These are phyloP conservation scores for Malus fusca DNA, from an alignment of 306 rosid genomes.

Conservation along the genomic window DNA sequence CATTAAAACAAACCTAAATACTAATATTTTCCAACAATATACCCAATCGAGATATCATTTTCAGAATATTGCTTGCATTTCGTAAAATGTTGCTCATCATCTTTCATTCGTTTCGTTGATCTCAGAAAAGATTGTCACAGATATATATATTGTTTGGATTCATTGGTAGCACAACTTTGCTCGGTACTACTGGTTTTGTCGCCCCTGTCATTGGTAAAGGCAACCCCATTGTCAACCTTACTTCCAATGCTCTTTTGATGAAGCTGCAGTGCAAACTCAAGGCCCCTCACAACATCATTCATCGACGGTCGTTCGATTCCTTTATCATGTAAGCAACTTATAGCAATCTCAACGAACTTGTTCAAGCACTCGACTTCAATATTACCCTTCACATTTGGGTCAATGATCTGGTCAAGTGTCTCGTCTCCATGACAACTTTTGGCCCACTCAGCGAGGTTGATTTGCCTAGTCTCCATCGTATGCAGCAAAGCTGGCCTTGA, in stretches of 20 bases:
- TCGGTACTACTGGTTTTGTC: neutral
- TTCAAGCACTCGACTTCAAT: neutral
- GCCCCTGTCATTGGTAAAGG: neutral
- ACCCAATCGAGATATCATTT: neutral
- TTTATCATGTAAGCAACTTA: slow-evolving; percentile 37
- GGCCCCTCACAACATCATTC: slow-evolving; percentile 41
- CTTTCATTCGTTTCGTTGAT: neutral
- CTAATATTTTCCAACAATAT: too few relatives aligned
- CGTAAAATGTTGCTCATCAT: neutral
- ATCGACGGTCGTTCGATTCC: slow-evolving; percentile 35
- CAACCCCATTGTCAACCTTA: neutral
- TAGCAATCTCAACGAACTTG: slow-evolving; percentile 8
- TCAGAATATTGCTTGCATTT: neutral
- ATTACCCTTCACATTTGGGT: neutral
- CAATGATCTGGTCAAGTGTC: neutral
- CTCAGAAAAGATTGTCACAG: neutral
- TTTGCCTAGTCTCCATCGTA: neutral
- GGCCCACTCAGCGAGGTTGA: neutral
- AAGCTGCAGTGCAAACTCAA: slow-evolving; percentile 30
- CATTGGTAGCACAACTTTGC: neutral
- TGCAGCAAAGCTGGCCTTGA: neutral
- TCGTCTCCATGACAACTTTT: neutral
- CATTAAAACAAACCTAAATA: too few relatives aligned
- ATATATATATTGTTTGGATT: neutral
- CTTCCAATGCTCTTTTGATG: neutral